Evolutionary conservation across 192 early-diverging fungal species (phyloP).

Genomic region (Coemansia sp.): DNA sequence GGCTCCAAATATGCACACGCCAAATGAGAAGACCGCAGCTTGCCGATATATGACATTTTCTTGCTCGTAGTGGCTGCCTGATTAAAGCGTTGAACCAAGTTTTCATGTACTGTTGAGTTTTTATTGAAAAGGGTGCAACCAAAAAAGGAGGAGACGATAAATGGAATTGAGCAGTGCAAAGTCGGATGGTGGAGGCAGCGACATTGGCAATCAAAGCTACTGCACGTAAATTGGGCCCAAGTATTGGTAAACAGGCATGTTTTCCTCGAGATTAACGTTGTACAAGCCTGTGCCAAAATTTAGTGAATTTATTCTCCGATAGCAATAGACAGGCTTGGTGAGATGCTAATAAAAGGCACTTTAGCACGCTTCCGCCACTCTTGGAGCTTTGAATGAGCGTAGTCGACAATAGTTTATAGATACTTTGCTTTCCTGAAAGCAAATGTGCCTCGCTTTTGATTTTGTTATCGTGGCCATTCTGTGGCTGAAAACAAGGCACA

Average conservation of each 20-base stretch:
- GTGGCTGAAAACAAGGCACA: not conserved
- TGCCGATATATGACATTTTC: not conserved
- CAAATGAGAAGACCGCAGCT: not conserved
- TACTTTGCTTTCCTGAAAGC: not conserved
- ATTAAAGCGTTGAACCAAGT: not conserved
- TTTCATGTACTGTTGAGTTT: not conserved
- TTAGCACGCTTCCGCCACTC: not conserved
- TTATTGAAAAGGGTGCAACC: not conserved
- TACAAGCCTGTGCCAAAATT: not conserved
- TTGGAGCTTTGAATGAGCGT: not conserved
- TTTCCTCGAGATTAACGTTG: not conserved
- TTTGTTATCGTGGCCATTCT: not conserved
- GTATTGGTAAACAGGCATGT: not conserved
- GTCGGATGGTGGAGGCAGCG: not conserved
- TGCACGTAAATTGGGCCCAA: too few species aligned
- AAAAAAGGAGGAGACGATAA: constrained; percentile 2
- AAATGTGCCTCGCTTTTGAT: not conserved
- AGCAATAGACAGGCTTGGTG: not conserved
- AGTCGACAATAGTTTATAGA: not conserved
- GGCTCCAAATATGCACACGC: not conserved
- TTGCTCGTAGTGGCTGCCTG: not conserved
- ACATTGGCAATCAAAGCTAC: not conserved
- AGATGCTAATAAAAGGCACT: not conserved
- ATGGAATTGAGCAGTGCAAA: constrained; percentile 2
- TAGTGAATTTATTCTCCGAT: not conserved